Evolutionary conservation across 345 rosid species (phyloP).

Genomic region (Geranium brycei): DNA sequence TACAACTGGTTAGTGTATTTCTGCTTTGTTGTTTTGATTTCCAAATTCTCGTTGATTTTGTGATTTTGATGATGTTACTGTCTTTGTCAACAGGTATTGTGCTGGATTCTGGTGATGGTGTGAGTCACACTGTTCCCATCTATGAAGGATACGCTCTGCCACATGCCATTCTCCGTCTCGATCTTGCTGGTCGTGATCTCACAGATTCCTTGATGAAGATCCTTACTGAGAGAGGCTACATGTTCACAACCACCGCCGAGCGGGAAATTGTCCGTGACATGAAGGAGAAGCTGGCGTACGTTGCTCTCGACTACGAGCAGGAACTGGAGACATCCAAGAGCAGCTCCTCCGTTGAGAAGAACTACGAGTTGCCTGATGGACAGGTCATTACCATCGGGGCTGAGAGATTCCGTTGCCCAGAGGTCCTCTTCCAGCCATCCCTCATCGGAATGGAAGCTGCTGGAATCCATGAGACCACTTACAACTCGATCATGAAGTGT

Average conservation of each 20-base stretch:
- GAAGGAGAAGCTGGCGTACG: slow-evolving; percentile 60
- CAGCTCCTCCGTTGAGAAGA: slow-evolving; percentile 36
- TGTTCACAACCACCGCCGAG: slow-evolving; percentile 60
- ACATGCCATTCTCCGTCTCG: slow-evolving; percentile 49
- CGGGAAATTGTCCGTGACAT: slow-evolving; percentile 89
- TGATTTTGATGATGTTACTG: neutral
- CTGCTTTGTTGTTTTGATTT: neutral
- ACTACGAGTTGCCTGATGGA: slow-evolving; percentile 52
- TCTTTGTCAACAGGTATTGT: slow-evolving; percentile 36
- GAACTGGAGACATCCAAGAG: slow-evolving; percentile 55
- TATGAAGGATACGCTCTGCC: slow-evolving; percentile 56
- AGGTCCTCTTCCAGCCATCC: slow-evolving; percentile 56
- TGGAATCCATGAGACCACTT: slow-evolving; percentile 54
- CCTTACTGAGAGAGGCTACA: slow-evolving; percentile 54
- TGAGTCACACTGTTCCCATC: slow-evolving; percentile 54
- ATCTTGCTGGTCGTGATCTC: slow-evolving; percentile 57
- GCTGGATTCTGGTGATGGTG: slow-evolving; percentile 65
- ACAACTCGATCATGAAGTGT: slow-evolving; percentile 56
- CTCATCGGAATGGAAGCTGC: slow-evolving; percentile 59
- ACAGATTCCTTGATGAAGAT: slow-evolving; percentile 54
- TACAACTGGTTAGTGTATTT: slow-evolving; percentile 21
- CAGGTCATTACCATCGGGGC: slow-evolving; percentile 54
- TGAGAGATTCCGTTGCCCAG: slow-evolving; percentile 62
- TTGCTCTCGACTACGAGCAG: slow-evolving; percentile 48
- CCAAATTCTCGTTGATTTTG: neutral